Conservation (phyloP, 306 rosid species). For the Astragalus glycyphyllos region DNA sequence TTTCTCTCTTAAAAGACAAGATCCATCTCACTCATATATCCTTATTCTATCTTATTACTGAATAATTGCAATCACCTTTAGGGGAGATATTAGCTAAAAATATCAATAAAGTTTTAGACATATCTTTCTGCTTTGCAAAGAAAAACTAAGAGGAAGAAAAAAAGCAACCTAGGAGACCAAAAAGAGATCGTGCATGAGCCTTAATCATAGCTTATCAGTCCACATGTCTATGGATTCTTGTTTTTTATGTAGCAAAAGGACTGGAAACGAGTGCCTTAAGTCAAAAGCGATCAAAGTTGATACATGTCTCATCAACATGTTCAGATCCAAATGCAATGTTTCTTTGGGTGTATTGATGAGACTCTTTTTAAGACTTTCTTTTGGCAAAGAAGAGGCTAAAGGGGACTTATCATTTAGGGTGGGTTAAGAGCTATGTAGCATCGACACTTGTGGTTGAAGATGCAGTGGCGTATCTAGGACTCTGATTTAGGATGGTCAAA, state of each 20-base stretch:
- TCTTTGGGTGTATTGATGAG: conserved; percentile 49
- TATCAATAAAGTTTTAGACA: background rate
- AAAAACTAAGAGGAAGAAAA: background rate
- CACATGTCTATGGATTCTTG: background rate
- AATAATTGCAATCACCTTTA: conserved; percentile 14
- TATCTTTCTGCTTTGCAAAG: background rate
- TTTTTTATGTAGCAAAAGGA: conserved; percentile 18
- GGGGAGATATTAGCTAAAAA: background rate
- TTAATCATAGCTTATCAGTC: conserved; percentile 18
- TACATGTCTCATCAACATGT: conserved; percentile 11
- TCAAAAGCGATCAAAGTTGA: conserved; percentile 40
- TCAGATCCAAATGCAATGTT: conserved; percentile 44
- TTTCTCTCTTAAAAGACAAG: conserved; percentile 11
- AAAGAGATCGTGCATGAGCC: conserved; percentile 31
- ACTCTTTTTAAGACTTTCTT: conserved; percentile 14
- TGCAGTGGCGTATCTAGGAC: no score
- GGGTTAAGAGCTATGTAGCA: no score
- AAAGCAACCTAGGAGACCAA: conserved; percentile 25
- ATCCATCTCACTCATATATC: background rate
- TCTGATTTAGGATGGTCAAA: no score
- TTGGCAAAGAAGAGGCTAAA: no score
- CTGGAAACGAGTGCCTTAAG: conserved; percentile 25
- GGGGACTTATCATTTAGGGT: no score
- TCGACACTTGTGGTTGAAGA: no score
- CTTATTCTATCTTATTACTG: background rate